A percentile compares a stretch with the other conserved stretches of the same genome.
phyloP scores from a whole-genome alignment of 2,329 filamentous ascomycete species.

The Aureobasidium melanogenum region DNA sequence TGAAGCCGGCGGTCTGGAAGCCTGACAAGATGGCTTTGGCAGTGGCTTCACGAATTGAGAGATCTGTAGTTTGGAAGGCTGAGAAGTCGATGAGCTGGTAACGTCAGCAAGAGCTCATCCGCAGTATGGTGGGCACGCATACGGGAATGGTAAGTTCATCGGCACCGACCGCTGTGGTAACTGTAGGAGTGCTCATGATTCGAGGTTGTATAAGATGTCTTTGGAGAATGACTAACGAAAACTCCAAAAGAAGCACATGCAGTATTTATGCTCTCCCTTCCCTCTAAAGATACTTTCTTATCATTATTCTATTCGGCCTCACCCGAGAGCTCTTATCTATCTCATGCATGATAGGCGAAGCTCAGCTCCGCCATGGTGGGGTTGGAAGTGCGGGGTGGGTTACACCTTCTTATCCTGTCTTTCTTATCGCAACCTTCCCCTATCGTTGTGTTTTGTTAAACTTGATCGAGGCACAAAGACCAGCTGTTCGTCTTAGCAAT shows the following conservation, averaged over 20 bases:
- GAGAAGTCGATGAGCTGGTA: conserved; percentile 62
- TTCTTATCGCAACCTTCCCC: neutral
- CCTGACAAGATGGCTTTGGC: conserved; percentile 64
- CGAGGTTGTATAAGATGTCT: neutral
- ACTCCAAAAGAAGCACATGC: neutral
- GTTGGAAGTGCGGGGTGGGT: conserved; percentile 2
- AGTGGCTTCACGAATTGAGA: conserved; percentile 48
- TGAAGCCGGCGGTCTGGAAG: conserved; percentile 78
- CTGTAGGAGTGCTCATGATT: conserved; percentile 14
- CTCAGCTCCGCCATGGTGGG: neutral
- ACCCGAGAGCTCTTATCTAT: neutral
- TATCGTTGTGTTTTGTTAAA: neutral
- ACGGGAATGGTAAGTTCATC: conserved; percentile 19
- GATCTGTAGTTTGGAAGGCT: conserved; percentile 56
- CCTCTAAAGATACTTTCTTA: neutral
- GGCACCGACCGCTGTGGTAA: conserved; percentile 23
- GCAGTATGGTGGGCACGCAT: neutral
- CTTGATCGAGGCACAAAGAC: neutral
- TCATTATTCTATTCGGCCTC: neutral
- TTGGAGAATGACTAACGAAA: neutral
- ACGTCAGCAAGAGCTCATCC: neutral
- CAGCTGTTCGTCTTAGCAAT: neutral
- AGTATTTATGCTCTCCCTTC: neutral
- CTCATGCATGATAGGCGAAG: conserved; percentile 4
- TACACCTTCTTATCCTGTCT: neutral